Conservation (phyloP, 1,284 basidiomycete species). For the Lignosus rhinocerotis region DNA sequence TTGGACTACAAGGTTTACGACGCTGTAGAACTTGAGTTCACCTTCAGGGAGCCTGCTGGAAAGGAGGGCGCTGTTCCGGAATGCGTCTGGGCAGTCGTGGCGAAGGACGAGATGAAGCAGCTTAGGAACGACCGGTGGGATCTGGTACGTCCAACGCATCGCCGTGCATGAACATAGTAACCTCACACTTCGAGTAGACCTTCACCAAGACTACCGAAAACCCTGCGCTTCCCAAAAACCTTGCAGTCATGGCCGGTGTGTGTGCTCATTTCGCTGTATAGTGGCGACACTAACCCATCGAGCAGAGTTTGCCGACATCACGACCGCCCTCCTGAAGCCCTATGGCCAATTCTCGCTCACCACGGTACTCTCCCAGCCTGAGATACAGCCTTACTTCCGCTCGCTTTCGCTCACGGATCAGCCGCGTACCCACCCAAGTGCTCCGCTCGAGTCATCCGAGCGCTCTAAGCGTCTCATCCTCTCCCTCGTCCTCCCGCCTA, state of each 20-base stretch:
- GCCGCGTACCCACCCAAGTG: constrained; percentile 66
- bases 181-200: constrained; percentile 44
- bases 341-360: constrained; percentile 53
- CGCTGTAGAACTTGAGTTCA: constrained; percentile 75
- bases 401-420: constrained; percentile 85
- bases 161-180: not conserved
- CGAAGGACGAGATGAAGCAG: constrained; percentile 72
- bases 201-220: constrained; percentile 80
- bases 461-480: constrained; percentile 75
- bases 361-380: constrained; percentile 61
- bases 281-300: not conserved
- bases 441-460: constrained; percentile 46
- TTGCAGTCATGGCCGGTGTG: constrained; percentile 75
- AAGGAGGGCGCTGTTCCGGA: constrained; percentile 43
- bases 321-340: constrained; percentile 76
- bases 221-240: constrained; percentile 52
- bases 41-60: constrained; percentile 52
- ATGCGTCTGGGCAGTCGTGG: constrained; percentile 84
- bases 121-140: constrained; percentile 82
- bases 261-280: not conserved
- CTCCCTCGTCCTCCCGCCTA: constrained; percentile 58
- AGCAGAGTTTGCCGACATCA: constrained; percentile 77
- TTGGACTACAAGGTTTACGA: constrained; percentile 72
- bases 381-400: constrained; percentile 74
- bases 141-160: constrained; percentile 54